Evolutionary conservation across 2,329 filamentous ascomycete genomes (phyloP).

Genomic region (Raffaelea albimanens): DNA sequence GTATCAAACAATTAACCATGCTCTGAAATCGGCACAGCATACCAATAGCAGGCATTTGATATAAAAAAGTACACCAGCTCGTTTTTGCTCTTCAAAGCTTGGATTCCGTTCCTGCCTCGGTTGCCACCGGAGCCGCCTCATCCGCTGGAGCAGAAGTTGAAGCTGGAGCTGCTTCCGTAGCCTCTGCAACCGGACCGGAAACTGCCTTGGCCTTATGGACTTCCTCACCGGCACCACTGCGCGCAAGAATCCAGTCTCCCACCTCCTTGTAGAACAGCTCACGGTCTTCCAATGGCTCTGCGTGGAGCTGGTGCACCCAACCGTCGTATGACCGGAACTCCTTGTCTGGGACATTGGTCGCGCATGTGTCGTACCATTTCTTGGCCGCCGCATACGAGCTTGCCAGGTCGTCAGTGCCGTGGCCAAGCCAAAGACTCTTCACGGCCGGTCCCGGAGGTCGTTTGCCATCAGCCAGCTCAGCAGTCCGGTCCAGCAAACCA

Average conservation of each 20-base stretch:
- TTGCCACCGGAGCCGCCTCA: neutral
- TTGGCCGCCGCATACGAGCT: slow-evolving; percentile 57
- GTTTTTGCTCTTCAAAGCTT: neutral
- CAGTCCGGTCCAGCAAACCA: slow-evolving; percentile 66
- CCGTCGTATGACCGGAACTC: slow-evolving; percentile 66
- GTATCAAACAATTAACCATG: too few relatives aligned
- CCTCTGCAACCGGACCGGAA: neutral
- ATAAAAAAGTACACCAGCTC: too few relatives aligned
- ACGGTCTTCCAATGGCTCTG: slow-evolving; percentile 38
- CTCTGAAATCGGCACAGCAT: too few relatives aligned
- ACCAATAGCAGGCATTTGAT: too few relatives aligned
- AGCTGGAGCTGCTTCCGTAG: neutral
- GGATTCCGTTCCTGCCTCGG: neutral
- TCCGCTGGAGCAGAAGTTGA: neutral
- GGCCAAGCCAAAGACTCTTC: slow-evolving; percentile 58
- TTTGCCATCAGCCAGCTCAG: slow-evolving; percentile 46
- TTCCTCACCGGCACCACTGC: slow-evolving; percentile 14
- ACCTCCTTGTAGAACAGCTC: slow-evolving; percentile 50
- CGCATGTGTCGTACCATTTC: slow-evolving; percentile 45
- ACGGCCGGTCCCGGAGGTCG: slow-evolving; percentile 44
- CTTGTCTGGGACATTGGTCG: slow-evolving; percentile 53
- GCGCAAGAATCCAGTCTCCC: slow-evolving; percentile 54
- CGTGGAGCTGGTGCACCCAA: slow-evolving; percentile 66
- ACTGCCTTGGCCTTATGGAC: neutral
- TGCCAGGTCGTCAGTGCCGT: slow-evolving; percentile 66